These are phyloP conservation scores for Trametes cinnabarina DNA, from an alignment of 768 basidiomycete genomes.

Conservation along the genomic window DNA sequence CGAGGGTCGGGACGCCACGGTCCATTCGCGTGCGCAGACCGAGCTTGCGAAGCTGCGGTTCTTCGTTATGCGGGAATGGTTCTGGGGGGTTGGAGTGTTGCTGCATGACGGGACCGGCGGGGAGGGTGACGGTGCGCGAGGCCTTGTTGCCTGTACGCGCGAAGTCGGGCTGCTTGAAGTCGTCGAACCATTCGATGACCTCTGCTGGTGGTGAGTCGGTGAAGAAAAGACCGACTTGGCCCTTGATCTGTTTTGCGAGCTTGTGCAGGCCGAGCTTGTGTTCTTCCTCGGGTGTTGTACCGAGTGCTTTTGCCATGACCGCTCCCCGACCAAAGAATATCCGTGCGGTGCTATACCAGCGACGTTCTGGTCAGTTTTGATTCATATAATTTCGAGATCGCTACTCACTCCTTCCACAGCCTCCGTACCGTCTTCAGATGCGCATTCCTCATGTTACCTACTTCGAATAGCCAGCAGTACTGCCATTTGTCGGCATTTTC, in stretches of 20 bases:
- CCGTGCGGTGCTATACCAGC: conserved; percentile 65
- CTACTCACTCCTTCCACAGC: conserved; percentile 85
- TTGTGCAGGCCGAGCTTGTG: conserved; percentile 74
- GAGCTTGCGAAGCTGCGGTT: conserved; percentile 91
- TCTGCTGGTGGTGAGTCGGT: conserved; percentile 89
- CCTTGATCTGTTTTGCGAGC: conserved; percentile 89
- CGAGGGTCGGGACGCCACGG: conserved; percentile 83
- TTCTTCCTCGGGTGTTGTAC: conserved; percentile 83
- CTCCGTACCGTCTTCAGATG: conserved; percentile 91
- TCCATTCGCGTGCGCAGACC: conserved; percentile 84
- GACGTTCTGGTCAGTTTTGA: neutral
- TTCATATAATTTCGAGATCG: neutral
- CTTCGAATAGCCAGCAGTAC: conserved; percentile 94
- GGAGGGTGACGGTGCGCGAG: conserved; percentile 68
- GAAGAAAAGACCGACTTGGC: conserved; percentile 91
- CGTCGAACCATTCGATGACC: conserved; percentile 90
- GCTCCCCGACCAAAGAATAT: conserved; percentile 85
- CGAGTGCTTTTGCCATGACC: conserved; percentile 96
- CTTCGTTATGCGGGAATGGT: conserved; percentile 95
- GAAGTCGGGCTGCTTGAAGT: conserved; percentile 88
- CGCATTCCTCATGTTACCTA: conserved; percentile 93
- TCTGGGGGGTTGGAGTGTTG: conserved; percentile 77
- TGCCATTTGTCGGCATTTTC: conserved; percentile 84
- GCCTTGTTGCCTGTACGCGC: conserved; percentile 86
- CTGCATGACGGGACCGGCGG: conserved; percentile 83